phyloP scores from a whole-genome alignment of 305 asterid genomes.

The Fraxinus floribunda region DNA sequence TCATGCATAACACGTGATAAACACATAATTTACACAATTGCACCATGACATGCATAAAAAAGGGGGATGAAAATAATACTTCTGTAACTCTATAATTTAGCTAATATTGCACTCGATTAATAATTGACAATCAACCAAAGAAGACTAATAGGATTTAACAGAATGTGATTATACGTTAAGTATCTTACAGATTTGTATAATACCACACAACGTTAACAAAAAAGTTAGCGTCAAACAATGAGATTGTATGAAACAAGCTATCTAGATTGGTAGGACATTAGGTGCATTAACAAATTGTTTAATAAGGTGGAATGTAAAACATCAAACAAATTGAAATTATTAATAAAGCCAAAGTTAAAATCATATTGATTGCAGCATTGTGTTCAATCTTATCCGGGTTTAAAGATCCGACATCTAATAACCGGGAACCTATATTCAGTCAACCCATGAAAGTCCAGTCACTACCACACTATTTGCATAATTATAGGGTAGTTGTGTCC shows the following conservation, averaged over 20 bases:
- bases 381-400: not conserved
- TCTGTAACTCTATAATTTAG: not conserved
- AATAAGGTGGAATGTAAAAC: not conserved
- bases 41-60: not conserved
- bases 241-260: not conserved
- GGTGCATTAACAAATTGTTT: no score
- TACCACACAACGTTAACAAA: not conserved
- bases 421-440: not conserved
- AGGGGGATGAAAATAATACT: not conserved
- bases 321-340: not conserved
- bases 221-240: not conserved
- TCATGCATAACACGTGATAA: not conserved
- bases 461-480: constrained; percentile 28
- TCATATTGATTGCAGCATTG: not conserved
- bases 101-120: not conserved
- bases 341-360: no score
- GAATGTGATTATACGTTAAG: no score
- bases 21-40: not conserved
- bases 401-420: not conserved
- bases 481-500: constrained; percentile 7
- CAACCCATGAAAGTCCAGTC: not conserved
- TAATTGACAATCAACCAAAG: not conserved
- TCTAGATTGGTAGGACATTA: not conserved
- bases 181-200: no score
- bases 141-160: not conserved